Conservation (phyloP, 148 eudicot genomes). For the Amaranthus cruentus region DNA sequence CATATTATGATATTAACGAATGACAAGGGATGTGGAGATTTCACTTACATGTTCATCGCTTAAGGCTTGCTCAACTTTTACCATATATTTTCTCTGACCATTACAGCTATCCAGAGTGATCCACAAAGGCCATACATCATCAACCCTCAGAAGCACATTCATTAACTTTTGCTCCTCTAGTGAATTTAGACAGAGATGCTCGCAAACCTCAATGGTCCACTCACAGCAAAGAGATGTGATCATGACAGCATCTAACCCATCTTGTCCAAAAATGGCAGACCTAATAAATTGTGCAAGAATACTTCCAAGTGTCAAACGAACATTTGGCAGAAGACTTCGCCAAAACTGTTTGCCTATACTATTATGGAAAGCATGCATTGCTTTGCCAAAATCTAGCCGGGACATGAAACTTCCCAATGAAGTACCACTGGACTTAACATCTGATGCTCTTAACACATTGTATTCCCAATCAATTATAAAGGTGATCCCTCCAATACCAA, state of each 20-base stretch:
- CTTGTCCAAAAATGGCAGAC: conserved; percentile 46
- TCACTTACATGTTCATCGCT: conserved; percentile 44
- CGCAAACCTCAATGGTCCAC: conserved; percentile 61
- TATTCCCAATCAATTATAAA: conserved; percentile 75
- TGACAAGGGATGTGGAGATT: neutral
- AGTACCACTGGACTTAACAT: conserved; percentile 32
- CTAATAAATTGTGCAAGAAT: conserved; percentile 51
- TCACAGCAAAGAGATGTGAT: conserved; percentile 50
- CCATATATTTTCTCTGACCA: conserved; percentile 31
- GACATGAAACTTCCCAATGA: conserved; percentile 22
- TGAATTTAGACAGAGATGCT: conserved; percentile 44
- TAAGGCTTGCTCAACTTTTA: conserved; percentile 31
- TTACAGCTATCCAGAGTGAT: conserved; percentile 36
- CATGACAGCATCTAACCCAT: conserved; percentile 34
- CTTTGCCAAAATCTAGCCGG: conserved; percentile 49
- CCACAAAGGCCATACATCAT: conserved; percentile 70
- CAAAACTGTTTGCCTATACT: conserved; percentile 42
- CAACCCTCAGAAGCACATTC: conserved; percentile 52
- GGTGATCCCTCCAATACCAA: conserved; percentile 43
- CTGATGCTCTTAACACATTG: conserved; percentile 30
- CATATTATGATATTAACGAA: neutral
- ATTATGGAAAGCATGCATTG: conserved; percentile 42
- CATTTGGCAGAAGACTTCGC: conserved; percentile 36
- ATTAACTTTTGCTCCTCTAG: conserved; percentile 70
- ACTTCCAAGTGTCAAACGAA: conserved; percentile 34